Conservation (phyloP, 805 yeast species). For the Danielia oregonensis region DNA sequence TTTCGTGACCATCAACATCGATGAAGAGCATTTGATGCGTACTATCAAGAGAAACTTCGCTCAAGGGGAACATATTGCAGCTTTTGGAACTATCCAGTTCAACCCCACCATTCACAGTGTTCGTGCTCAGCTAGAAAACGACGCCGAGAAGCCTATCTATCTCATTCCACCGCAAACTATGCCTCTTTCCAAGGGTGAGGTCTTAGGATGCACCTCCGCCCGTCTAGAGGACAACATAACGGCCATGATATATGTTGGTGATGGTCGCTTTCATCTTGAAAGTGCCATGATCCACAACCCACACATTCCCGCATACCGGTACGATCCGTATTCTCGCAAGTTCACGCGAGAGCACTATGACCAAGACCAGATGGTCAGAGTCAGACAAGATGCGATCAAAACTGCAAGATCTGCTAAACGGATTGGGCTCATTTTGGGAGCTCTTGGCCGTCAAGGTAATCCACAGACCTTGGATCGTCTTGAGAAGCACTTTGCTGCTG, state of each 20-base stretch:
- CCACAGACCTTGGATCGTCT: conserved; percentile 68
- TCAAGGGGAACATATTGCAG: conserved; percentile 63
- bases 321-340: conserved; percentile 91
- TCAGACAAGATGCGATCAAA: conserved; percentile 70
- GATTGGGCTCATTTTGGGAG: conserved; percentile 86
- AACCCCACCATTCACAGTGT: conserved; percentile 89
- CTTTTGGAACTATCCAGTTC: conserved; percentile 95
- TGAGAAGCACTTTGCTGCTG: conserved; percentile 47
- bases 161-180: conserved; percentile 84
- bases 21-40: conserved; percentile 73
- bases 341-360: conserved; percentile 88
- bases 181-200: conserved; percentile 95
- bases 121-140: conserved; percentile 53
- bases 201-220: conserved; percentile 93
- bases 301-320: conserved; percentile 82
- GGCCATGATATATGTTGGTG: conserved; percentile 91
- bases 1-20: conserved; percentile 89
- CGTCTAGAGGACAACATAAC: conserved; percentile 59
- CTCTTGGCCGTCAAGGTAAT: conserved; percentile 93
- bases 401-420: conserved; percentile 58
- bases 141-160: conserved; percentile 48
- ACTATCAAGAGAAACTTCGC: conserved; percentile 72
- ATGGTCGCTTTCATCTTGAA: conserved; percentile 93
- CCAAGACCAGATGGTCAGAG: conserved; percentile 72
- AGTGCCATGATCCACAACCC: conserved; percentile 98